Evolutionary conservation across 805 yeast genomes (phyloP), one percentile per base, ranked within the genome.

Genomic region (Cephaloascus albidus): DNA sequence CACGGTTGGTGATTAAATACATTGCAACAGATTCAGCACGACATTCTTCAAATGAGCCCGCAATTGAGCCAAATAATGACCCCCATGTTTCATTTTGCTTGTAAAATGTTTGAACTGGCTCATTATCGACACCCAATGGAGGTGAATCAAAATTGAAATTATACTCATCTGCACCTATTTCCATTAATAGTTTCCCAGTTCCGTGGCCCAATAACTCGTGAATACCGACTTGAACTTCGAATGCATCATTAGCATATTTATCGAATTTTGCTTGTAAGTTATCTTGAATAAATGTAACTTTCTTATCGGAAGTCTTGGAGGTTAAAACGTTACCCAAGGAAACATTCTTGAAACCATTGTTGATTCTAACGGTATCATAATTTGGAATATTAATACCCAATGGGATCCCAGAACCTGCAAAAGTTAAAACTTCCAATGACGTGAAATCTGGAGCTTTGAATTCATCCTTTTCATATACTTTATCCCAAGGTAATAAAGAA

Each of bases 321-420:
- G 79, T 77, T 47, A 87, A 62, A 36, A 87, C 86, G 57, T 87
- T 87, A 19, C 96, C 96, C 45, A 87, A 67, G 2, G 95, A 85
- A 26, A 87, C 96, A 51, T 87, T 87, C 56, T 87, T 87, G 66
- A 87, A 87, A 2, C 96, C 96, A 51, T 79, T 61, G 42, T 78
- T 84, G 54, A 85, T 69, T 52, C 96, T 72, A 40, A 86, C 88
- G 53, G 85, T 95, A 57, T 87, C 95, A 59, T 87, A 87, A 61
- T 87, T 87, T 43, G 96, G 96, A 46, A 87, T 84, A 54, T 87
- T 87, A 57, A 87, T 87, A 39, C 96, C 96, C 0, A 95, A 95
- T 14, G 96, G 96, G 38, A 85, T 78, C 36, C 95, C 95, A 30
- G 88, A 77, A 3, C 94, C 90, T 1, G 95, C 85, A 67, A 87